Conservation (phyloP, 306 rosid genomes). For the Trifolium fragiferum region DNA sequence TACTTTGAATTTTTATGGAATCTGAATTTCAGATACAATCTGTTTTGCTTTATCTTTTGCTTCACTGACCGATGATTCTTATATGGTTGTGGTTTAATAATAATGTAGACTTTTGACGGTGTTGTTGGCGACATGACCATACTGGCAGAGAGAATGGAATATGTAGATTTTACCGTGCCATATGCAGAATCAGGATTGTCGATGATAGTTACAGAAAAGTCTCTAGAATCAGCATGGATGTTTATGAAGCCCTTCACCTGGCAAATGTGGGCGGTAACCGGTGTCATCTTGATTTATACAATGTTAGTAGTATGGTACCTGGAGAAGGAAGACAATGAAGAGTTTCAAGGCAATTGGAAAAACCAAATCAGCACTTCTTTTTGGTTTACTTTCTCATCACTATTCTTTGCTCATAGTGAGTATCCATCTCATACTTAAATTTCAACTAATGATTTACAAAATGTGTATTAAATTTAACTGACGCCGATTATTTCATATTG, state of each 20-base stretch:
- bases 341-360: slow-evolving; percentile 60
- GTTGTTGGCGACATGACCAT: slow-evolving; percentile 70
- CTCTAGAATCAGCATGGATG: slow-evolving; percentile 56
- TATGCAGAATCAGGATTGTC: slow-evolving; percentile 71
- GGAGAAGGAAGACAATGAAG: slow-evolving; percentile 58
- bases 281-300: slow-evolving; percentile 57
- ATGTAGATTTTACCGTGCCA: slow-evolving; percentile 73
- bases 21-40: neutral
- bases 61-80: slow-evolving; percentile 14
- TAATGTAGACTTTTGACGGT: slow-evolving; percentile 62
- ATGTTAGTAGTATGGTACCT: slow-evolving; percentile 63
- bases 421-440: slow-evolving; percentile 30
- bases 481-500: slow-evolving; percentile 7
- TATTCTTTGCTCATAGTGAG: slow-evolving; percentile 84
- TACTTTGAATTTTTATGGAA: neutral
- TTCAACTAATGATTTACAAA: neutral
- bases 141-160: slow-evolving; percentile 48
- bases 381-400: slow-evolving; percentile 72
- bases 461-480: slow-evolving; percentile 1
- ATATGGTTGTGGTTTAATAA: slow-evolving; percentile 33
- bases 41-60: neutral
- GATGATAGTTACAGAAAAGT: slow-evolving; percentile 56
- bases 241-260: slow-evolving; percentile 70
- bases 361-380: slow-evolving; percentile 61
- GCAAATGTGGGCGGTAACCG: slow-evolving; percentile 65